These are phyloP conservation scores for Ceratocystis albifundus DNA, from an alignment of 2,329 filamentous ascomycete species.

Conservation along the genomic window DNA sequence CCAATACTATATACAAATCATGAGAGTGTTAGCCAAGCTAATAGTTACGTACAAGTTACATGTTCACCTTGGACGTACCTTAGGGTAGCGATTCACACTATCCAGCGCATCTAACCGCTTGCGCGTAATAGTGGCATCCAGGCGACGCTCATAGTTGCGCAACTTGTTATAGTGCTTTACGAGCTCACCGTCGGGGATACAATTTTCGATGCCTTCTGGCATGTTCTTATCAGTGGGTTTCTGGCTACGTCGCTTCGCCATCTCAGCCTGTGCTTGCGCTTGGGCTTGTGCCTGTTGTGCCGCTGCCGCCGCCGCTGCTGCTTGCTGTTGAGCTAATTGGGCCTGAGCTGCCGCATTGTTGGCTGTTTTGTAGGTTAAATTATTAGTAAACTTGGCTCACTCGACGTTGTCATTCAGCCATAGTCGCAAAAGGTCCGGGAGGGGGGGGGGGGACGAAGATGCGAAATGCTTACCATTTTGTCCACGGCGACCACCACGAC, in stretches of 20 bases:
- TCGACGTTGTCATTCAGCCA: too few relatives aligned
- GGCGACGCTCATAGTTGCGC: conserved; percentile 71
- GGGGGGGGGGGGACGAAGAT: background rate
- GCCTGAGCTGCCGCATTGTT: conserved; percentile 38
- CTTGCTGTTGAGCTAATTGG: conserved; percentile 36
- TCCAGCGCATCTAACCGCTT: conserved; percentile 89
- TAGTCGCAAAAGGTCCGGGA: too few relatives aligned
- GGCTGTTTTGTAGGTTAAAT: background rate
- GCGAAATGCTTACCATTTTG: conserved; percentile 18
- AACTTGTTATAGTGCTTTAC: conserved; percentile 72
- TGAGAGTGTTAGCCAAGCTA: too few relatives aligned
- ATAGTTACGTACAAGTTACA: background rate
- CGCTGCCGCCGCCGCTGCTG: conserved; percentile 41
- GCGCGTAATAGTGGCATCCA: conserved; percentile 88
- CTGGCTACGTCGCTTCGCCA: conserved; percentile 66
- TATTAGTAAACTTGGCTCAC: background rate
- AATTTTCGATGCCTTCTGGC: conserved; percentile 76
- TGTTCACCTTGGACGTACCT: conserved; percentile 36
- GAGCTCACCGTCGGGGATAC: conserved; percentile 63
- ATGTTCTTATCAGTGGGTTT: conserved; percentile 94
- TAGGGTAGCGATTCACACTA: conserved; percentile 60
- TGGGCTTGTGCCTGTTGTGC: conserved; percentile 40
- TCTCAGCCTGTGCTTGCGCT: conserved; percentile 44
- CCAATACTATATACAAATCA: conserved; percentile 11
- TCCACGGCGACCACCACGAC: conserved; percentile 14